Conservation (phyloP, 2,329 filamentous ascomycete species). For the Fusarium globosum region DNA sequence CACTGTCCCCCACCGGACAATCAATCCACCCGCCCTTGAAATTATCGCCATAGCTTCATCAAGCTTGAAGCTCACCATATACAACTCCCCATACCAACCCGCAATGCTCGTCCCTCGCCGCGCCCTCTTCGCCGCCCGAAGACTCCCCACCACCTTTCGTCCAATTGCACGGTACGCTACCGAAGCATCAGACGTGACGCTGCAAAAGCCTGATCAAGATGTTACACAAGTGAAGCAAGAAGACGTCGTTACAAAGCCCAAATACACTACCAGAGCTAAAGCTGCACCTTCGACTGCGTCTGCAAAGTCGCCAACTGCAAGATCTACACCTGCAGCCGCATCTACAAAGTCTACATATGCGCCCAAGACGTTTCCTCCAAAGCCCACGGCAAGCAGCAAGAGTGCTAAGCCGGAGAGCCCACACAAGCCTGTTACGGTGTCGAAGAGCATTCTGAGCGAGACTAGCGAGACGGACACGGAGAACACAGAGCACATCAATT, state of each 20-base stretch:
- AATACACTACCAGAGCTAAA: background rate
- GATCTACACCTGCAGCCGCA: background rate
- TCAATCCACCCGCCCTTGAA: slow-evolving; percentile 31
- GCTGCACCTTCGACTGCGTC: slow-evolving; percentile 5
- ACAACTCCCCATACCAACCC: background rate
- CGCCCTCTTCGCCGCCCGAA: slow-evolving; percentile 35
- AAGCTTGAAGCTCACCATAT: background rate
- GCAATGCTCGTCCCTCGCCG: slow-evolving; percentile 47
- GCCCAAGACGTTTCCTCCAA: background rate
- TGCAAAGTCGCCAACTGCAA: background rate
- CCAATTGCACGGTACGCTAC: slow-evolving; percentile 43
- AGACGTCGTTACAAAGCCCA: slow-evolving; percentile 14
- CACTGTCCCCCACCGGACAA: slow-evolving; percentile 30
- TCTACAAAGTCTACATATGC: background rate
- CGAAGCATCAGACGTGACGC: slow-evolving; percentile 26
- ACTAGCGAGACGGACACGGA: slow-evolving; percentile 18
- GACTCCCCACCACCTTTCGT: slow-evolving; percentile 26
- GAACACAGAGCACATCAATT: slow-evolving; percentile 65
- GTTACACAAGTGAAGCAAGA: slow-evolving; percentile 23
- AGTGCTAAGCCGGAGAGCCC: slow-evolving; percentile 1
- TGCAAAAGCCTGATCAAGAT: slow-evolving; percentile 32
- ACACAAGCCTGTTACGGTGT: slow-evolving; percentile 10
- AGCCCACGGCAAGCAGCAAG: background rate
- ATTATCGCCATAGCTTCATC: slow-evolving; percentile 16
- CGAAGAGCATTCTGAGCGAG: slow-evolving; percentile 22